Evolutionary conservation across 73 alveolate genomes (phyloP).

Genomic region (Halteria grandinella): DNA sequence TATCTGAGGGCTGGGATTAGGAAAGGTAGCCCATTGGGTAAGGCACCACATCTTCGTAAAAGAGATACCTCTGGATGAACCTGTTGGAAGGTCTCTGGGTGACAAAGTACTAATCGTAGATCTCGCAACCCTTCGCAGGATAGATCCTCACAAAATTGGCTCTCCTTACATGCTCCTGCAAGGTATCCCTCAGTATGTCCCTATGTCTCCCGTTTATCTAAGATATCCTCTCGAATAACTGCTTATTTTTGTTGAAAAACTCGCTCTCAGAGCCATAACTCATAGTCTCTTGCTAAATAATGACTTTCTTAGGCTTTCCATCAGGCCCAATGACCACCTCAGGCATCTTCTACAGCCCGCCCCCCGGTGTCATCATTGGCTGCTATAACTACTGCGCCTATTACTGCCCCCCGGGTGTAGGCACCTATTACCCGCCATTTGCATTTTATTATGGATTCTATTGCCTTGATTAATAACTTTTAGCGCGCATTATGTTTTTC

Average conservation of each 20-base stretch:
- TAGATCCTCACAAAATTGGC: conserved; percentile 60
- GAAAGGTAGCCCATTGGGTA: conserved; percentile 42
- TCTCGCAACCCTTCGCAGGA: conserved; percentile 59
- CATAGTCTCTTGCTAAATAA: too few species aligned
- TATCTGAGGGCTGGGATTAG: too few species aligned
- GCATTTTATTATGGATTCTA: background rate
- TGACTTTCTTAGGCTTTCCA: too few species aligned
- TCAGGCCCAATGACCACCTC: too few species aligned
- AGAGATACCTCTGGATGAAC: conserved; percentile 53
- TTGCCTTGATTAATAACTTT: conserved; percentile 40
- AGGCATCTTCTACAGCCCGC: too few species aligned
- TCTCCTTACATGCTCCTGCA: conserved; percentile 49
- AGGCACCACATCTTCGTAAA: conserved; percentile 44
- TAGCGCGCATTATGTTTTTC: conserved; percentile 51
- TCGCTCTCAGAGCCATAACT: conserved; percentile 31
- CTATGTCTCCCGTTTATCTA: conserved; percentile 40
- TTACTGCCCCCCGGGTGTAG: too few species aligned
- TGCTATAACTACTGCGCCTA: too few species aligned
- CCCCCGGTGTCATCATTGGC: too few species aligned
- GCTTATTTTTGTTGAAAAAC: conserved; percentile 14
- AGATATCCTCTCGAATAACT: conserved; percentile 13
- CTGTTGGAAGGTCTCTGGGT: conserved; percentile 64
- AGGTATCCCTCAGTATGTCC: conserved; percentile 56
- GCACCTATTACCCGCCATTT: background rate
- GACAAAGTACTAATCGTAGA: conserved; percentile 61